phyloP scores from a whole-genome alignment of 148 eudicot species.

The Camellia japonica region DNA sequence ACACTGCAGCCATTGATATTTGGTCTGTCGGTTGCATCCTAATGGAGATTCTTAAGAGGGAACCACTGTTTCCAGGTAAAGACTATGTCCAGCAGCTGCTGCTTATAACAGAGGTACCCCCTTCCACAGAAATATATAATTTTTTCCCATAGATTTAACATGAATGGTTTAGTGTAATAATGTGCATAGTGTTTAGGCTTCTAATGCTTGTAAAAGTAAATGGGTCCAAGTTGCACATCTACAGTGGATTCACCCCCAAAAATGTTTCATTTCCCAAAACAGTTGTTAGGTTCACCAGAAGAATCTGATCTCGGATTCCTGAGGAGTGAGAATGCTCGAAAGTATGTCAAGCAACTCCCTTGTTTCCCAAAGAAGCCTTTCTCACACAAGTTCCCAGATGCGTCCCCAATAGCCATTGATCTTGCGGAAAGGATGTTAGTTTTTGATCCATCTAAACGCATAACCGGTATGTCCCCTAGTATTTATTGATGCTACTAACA shows the following conservation, averaged over 20 bases:
- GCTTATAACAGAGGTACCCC: constrained; percentile 78
- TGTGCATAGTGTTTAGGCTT: not conserved
- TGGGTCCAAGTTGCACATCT: not conserved
- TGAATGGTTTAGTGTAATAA: not conserved
- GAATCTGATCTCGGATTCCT: constrained; percentile 94
- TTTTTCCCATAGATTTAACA: not conserved
- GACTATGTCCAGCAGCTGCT: constrained; percentile 87
- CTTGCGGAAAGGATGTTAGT: constrained; percentile 94
- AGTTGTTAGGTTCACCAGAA: constrained; percentile 91
- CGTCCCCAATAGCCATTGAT: constrained; percentile 77
- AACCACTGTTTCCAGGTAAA: constrained; percentile 89
- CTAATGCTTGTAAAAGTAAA: constrained; percentile 1
- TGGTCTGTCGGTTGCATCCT: constrained; percentile 99
- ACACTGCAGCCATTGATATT: constrained; percentile 87
- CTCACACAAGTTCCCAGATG: constrained; percentile 61
- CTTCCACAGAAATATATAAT: not conserved
- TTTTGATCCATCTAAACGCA: constrained; percentile 93
- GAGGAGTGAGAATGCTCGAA: constrained; percentile 82
- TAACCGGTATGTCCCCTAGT: constrained; percentile 56
- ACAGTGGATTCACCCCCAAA: not conserved
- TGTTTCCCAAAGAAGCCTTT: constrained; percentile 63
- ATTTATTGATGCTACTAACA: not conserved
- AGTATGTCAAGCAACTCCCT: constrained; percentile 82
- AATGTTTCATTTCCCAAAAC: not conserved
- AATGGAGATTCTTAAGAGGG: constrained; percentile 85